Conservation (phyloP, 1,139 yeast species). For the Yamadazyma sp. region DNA sequence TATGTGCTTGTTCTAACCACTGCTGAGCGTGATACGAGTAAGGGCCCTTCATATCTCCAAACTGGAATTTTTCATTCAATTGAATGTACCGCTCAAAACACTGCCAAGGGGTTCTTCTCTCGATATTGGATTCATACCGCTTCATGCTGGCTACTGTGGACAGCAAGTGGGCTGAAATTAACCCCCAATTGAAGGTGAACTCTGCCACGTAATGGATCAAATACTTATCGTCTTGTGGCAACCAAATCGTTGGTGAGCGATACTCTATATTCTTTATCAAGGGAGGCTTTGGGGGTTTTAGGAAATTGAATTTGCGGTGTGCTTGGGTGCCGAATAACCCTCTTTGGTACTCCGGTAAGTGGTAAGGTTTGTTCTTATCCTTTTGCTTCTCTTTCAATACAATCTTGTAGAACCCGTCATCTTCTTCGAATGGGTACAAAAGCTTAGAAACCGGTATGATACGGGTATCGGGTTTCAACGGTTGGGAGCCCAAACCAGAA, state of each 20-base stretch:
- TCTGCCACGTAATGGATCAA: slow-evolving; percentile 82
- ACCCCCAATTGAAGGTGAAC: slow-evolving; percentile 89
- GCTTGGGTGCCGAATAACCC: slow-evolving; percentile 60
- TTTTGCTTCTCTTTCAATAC: slow-evolving; percentile 47
- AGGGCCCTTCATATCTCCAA: slow-evolving; percentile 84
- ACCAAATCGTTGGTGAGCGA: slow-evolving; percentile 92
- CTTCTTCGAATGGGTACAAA: slow-evolving; percentile 61
- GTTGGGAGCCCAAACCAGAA: slow-evolving; percentile 17
- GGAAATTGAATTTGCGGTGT: slow-evolving; percentile 58
- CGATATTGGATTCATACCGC: slow-evolving; percentile 81
- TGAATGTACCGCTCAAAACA: slow-evolving; percentile 96
- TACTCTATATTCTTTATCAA: slow-evolving; percentile 72
- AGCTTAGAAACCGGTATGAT: slow-evolving; percentile 54
- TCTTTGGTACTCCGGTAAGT: slow-evolving; percentile 48
- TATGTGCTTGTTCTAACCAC: slow-evolving; percentile 90
- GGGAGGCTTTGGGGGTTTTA: slow-evolving; percentile 90
- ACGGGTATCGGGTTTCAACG: slow-evolving; percentile 23
- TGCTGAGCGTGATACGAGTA: slow-evolving; percentile 82
- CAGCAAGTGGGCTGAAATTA: slow-evolving; percentile 76
- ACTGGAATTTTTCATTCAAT: slow-evolving; percentile 81
- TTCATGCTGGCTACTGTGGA: slow-evolving; percentile 52
- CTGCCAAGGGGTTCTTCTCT: slow-evolving; percentile 97
- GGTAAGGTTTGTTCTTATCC: slow-evolving; percentile 10
- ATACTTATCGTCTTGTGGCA: slow-evolving; percentile 86
- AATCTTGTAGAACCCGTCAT: slow-evolving; percentile 62